These are phyloP conservation scores for Stagonosporopsis rhizophila DNA, from an alignment of 2,329 filamentous ascomycete genomes.

Conservation along the genomic window DNA sequence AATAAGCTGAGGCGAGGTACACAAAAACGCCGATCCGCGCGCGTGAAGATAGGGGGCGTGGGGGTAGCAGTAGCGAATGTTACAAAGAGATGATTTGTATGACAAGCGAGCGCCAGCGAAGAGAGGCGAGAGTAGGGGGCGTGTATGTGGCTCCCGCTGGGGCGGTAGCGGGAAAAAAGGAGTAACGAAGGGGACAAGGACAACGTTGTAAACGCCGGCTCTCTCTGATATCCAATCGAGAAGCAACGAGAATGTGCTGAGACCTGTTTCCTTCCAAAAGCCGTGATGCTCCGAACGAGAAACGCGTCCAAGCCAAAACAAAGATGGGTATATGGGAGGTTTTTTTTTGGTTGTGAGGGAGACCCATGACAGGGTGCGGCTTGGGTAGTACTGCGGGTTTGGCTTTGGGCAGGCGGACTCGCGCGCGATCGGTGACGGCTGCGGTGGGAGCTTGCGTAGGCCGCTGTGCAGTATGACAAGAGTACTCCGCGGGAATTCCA, in stretches of 20 bases:
- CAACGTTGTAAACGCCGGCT: slow-evolving; percentile 1
- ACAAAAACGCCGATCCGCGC: no score
- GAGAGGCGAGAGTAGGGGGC: background rate
- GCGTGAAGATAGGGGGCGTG: no score
- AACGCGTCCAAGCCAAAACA: slow-evolving; percentile 24
- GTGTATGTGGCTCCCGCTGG: background rate
- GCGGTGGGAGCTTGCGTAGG: slow-evolving; percentile 1
- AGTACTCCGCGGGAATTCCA: background rate
- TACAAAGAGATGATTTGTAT: slow-evolving; percentile 1
- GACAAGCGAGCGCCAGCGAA: background rate
- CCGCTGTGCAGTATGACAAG: background rate
- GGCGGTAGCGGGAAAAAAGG: background rate
- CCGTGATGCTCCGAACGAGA: slow-evolving; percentile 29
- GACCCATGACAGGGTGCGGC: background rate
- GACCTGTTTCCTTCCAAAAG: slow-evolving; percentile 1
- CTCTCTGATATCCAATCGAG: slow-evolving; percentile 12
- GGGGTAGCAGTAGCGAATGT: slow-evolving; percentile 13
- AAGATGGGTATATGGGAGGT: slow-evolving; percentile 39
- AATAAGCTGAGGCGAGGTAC: no score
- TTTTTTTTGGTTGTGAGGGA: slow-evolving; percentile 18
- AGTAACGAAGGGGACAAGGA: background rate
- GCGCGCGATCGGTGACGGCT: slow-evolving; percentile 7
- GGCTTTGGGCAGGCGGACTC: background rate
- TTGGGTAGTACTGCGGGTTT: background rate
- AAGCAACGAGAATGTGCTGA: slow-evolving; percentile 6